These are phyloP conservation scores for Panellus pusillus DNA, from an alignment of 768 basidiomycete species.

Conservation along the genomic window DNA sequence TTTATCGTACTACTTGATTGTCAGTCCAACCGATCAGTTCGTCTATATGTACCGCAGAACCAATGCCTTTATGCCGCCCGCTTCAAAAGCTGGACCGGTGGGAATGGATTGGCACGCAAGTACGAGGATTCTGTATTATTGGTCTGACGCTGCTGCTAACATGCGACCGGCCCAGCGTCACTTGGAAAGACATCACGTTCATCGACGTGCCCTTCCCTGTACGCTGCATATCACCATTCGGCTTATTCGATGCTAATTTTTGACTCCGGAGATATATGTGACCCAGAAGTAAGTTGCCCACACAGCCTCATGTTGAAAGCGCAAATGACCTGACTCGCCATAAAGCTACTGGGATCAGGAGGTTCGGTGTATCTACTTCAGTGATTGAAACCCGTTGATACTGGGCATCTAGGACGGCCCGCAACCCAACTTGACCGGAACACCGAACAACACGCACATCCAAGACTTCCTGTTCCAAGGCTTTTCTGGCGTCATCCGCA, in stretches of 20 bases:
- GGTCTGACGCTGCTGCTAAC: neutral
- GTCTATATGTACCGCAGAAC: conserved; percentile 33
- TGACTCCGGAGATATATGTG: conserved; percentile 48
- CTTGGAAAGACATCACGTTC: conserved; percentile 59
- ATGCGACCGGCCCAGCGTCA: conserved; percentile 37
- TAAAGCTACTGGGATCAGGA: conserved; percentile 66
- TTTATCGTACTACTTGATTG: neutral
- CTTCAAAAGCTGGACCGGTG: conserved; percentile 69
- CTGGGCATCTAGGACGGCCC: conserved; percentile 35
- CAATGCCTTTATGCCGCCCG: conserved; percentile 57
- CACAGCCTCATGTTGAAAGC: neutral
- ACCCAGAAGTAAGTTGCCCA: conserved; percentile 54
- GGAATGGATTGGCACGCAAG: conserved; percentile 59
- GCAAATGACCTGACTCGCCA: neutral
- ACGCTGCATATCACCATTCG: conserved; percentile 12
- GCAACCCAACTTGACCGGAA: conserved; percentile 40
- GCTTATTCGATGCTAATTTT: neutral
- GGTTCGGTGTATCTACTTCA: conserved; percentile 15
- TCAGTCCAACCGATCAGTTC: too few relatives aligned
- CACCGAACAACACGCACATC: conserved; percentile 54
- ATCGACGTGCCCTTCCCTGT: conserved; percentile 56
- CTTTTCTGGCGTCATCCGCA: conserved; percentile 52
- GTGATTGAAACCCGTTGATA: neutral
- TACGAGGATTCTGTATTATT: conserved; percentile 23
- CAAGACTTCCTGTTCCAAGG: conserved; percentile 56